These are phyloP conservation scores for Lycium ferocissimum DNA, from an alignment of 257 asterid genomes.

Conservation along the genomic window DNA sequence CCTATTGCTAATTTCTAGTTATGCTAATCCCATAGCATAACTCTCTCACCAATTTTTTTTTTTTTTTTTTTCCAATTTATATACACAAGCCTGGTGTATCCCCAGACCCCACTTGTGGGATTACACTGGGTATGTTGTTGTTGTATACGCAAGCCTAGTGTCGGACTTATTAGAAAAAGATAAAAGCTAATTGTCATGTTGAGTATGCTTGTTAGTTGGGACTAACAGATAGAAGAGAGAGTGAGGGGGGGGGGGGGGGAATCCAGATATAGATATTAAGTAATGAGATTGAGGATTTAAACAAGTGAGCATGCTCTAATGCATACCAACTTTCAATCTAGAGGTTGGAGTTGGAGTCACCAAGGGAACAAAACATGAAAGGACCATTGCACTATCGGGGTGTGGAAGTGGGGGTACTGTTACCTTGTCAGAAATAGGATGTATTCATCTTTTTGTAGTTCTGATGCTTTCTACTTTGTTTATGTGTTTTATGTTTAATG, in stretches of 20 bases:
- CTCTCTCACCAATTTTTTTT: not conserved
- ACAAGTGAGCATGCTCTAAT: not conserved
- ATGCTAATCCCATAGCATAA: not conserved
- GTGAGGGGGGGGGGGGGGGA: not conserved
- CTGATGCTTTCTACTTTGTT: not conserved
- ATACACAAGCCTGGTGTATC: not conserved
- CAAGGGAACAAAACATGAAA: conserved; percentile 6
- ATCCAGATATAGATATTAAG: not conserved
- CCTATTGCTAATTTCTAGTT: not conserved
- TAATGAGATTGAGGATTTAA: not conserved
- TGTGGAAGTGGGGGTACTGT: not conserved
- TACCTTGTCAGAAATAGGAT: not conserved
- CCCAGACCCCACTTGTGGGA: too few relatives aligned
- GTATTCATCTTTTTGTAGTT: not conserved
- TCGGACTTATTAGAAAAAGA: not conserved
- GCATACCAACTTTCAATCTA: not conserved
- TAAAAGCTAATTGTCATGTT: not conserved
- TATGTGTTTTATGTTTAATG: not conserved
- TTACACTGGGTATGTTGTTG: too few relatives aligned
- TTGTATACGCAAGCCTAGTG: too few relatives aligned
- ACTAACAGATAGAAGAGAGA: not conserved
- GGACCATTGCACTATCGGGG: not conserved
- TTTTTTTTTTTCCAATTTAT: not conserved
- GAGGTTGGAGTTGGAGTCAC: not conserved
- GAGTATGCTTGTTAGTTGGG: not conserved